Evolutionary conservation across 352 stramenopile species (phyloP), one percentile per base, ranked within the genome.

Genomic region (Phytophthora hibernalis): DNA sequence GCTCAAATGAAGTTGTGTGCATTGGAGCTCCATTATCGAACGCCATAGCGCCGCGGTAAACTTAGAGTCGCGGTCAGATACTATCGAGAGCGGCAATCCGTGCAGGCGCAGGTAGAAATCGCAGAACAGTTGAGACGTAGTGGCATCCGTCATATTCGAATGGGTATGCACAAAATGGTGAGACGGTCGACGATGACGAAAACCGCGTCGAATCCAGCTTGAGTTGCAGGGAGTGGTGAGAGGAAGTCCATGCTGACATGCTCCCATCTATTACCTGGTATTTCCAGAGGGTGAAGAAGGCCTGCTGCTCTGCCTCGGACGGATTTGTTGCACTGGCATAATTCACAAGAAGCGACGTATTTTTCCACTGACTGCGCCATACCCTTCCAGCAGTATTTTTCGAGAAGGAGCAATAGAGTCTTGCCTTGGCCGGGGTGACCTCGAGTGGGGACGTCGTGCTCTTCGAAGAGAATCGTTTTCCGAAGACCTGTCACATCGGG

Each of bases 161-260:
- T 48, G 38, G 2, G 54, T 65, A 6, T 37, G 30, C 1, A 38
- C 13, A 16, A 70, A 65, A n/a, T 54, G 62, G 37, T 58, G 2
- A 70, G 49, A 13, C 48, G 48, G 22, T 65, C n/a, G n/a, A 60
- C 28, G 15, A 60, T 54, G 3, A 58, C 62, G 35, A 65, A 40
- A 3, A 60, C n/a, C 10, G 47, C 48, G 15, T 65, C 62, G 38
- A 54, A 20, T 20, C 38, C 53, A 3, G 8, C 11, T 31, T 30
- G 26, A 9, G 54, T 60, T 2, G 13, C 18, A 3, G 54, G 30
- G 12, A 70, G 18, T 5, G 12, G 51, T 31, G 35, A 15, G 40
- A 60, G 47, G 20, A 71, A 66, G 48, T 67, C 50, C 56, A 68
- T 68, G 20, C 49, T 63, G 37, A 69, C 65, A 21, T 68, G 30